Conservation (phyloP, 805 yeast species). For the Maudiozyma serrabonitensis region DNA sequence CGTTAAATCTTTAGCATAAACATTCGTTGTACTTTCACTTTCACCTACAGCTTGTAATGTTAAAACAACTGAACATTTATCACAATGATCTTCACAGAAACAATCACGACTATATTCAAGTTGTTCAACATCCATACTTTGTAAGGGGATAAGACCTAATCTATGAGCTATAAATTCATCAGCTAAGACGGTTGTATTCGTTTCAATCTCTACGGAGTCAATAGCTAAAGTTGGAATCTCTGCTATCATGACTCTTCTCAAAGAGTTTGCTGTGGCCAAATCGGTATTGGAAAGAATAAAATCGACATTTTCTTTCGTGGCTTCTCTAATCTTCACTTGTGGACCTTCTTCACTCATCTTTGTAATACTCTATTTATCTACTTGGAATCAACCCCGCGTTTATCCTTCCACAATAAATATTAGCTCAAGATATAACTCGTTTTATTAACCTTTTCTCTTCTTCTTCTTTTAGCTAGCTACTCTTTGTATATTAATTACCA, state of each 20-base stretch:
- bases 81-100: slow-evolving; percentile 96
- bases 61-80: slow-evolving; percentile 83
- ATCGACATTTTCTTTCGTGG: slow-evolving; percentile 81
- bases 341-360: slow-evolving; percentile 40
- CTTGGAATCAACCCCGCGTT: no score
- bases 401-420: no score
- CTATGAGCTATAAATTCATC: slow-evolving; percentile 95
- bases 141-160: slow-evolving; percentile 83
- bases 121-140: slow-evolving; percentile 72
- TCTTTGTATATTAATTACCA: no score
- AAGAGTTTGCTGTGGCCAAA: slow-evolving; percentile 80
- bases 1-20: slow-evolving; percentile 73
- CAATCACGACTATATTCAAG: slow-evolving; percentile 89
- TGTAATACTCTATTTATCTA: no score
- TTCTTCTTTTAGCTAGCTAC: neutral
- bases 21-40: slow-evolving; percentile 77
- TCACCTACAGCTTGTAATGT: slow-evolving; percentile 84
- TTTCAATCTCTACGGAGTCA: slow-evolving; percentile 89
- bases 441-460: no score
- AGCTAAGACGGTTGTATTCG: slow-evolving; percentile 88
- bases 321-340: slow-evolving; percentile 77
- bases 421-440: no score
- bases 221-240: slow-evolving; percentile 97
- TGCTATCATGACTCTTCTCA: slow-evolving; percentile 85
- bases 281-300: slow-evolving; percentile 83